Evolutionary conservation across 331 rosid genomes (phyloP), one percentile per base, ranked within the genome.

Genomic region (Malus hybrid): DNA sequence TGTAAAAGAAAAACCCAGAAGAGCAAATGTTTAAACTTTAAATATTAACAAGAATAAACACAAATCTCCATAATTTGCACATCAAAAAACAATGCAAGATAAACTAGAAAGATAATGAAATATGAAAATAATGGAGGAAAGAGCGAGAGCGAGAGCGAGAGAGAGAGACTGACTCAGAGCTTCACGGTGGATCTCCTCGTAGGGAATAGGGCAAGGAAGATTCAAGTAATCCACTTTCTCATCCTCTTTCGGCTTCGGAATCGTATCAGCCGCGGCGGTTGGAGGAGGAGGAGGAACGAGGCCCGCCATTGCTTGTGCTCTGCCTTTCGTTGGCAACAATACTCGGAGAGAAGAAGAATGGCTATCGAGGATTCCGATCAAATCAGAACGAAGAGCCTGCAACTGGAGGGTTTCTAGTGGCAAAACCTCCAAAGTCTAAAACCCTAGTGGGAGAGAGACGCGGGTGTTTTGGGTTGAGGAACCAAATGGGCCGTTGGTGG

Each of bases 111-210:
- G 19, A 10, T 6, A 39, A 39, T 2, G 12, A 39, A 39, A 39
- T 39, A 39, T 39, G 32, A 15, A 63, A 63, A 16, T 63, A 10
- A 29, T 15, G 18, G 48, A 46, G 22, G 29, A 13, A 46, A 22
- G 29, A 13, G 11, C 44, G 44, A 20, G 6, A 20, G 30, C 13
- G 3, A 7, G 14, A 42, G 8, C 22, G 57, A 6, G 34, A 42
- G 55, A 55, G 44, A 79, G 77, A 55, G 44, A 85, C 88, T 66
- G 18, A 92, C 99, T 90, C 89, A 90, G 84, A 68, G 99, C 93
- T 92, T 95, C 99, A 44, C 97, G 99, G 77, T 89, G 95, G 85
- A 95, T 88, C 83, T 95, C 99, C 63, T 95, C 99, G 66, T 86
- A 95, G 71, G 99, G 91, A 71, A 92, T 88, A 53, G 99, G 99